phyloP scores from a whole-genome alignment of 139 green algal genomes.

The Gonium pectorale region DNA sequence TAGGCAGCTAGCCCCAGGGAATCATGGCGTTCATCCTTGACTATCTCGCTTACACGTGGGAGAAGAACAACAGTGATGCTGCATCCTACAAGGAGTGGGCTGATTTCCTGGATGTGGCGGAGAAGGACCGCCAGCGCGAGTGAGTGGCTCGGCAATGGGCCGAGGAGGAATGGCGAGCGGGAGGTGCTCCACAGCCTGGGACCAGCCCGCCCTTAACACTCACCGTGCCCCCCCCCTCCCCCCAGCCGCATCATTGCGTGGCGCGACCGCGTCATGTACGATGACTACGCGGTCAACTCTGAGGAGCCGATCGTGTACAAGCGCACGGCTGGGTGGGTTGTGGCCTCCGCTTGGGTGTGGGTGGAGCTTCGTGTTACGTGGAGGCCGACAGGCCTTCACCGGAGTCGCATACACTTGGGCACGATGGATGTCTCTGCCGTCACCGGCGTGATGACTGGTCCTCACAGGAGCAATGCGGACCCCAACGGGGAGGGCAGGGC shows the following conservation, averaged over 20 bases:
- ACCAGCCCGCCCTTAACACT: too few species aligned
- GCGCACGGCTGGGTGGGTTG: constrained; percentile 50
- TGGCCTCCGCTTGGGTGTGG: too few species aligned
- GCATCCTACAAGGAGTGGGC: constrained; percentile 49
- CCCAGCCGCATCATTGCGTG: constrained; percentile 62
- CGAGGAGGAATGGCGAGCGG: too few species aligned
- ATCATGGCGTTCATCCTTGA: constrained; percentile 58
- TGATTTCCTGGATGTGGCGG: constrained; percentile 48
- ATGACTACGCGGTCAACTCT: constrained; percentile 55
- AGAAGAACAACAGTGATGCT: constrained; percentile 28
- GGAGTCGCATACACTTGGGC: too few species aligned
- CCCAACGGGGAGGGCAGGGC: too few species aligned
- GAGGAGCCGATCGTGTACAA: constrained; percentile 61
- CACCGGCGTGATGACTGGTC: too few species aligned
- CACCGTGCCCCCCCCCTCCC: background rate
- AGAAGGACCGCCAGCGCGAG: constrained; percentile 59
- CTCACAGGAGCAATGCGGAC: too few species aligned
- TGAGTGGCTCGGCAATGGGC: constrained; percentile 19
- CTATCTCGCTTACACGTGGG: constrained; percentile 37
- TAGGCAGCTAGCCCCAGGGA: background rate
- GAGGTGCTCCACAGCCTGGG: too few species aligned
- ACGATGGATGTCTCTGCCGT: too few species aligned
- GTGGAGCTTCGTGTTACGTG: background rate
- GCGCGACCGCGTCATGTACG: constrained; percentile 50
- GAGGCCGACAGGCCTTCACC: background rate